These are phyloP conservation scores for Leishmania mexicana DNA, from an alignment of 208 protist genomes.

Conservation along the genomic window DNA sequence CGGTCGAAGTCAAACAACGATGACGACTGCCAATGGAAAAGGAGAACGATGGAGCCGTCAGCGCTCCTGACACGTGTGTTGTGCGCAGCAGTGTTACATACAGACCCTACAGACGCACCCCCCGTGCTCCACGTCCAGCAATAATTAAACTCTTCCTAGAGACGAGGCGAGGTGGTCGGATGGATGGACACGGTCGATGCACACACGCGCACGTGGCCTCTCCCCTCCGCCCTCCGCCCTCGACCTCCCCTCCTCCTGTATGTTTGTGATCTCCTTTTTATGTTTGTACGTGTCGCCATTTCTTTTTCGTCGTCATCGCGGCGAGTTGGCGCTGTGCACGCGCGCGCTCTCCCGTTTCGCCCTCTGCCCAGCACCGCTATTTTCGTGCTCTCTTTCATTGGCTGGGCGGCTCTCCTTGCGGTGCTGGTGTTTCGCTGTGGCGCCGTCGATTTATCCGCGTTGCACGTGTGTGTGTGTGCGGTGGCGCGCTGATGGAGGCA, in stretches of 20 bases:
- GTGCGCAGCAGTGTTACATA: background rate
- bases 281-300: background rate
- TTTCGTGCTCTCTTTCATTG: background rate
- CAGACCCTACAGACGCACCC: background rate
- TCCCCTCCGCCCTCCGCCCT: background rate
- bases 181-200: background rate
- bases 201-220: background rate
- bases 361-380: background rate
- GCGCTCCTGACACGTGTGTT: background rate
- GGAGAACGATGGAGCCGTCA: background rate
- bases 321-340: background rate
- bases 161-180: background rate
- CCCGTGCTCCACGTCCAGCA: background rate
- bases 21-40: background rate
- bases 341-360: background rate
- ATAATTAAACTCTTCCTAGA: background rate
- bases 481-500: background rate
- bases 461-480: background rate
- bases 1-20: background rate
- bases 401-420: background rate
- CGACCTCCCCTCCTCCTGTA: background rate
- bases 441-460: background rate
- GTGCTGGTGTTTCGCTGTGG: background rate
- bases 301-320: background rate
- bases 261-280: background rate